Base-by-base conservation (phyloP, 2,329 filamentous ascomycete species). In the Monilinia polystroma region DNA sequence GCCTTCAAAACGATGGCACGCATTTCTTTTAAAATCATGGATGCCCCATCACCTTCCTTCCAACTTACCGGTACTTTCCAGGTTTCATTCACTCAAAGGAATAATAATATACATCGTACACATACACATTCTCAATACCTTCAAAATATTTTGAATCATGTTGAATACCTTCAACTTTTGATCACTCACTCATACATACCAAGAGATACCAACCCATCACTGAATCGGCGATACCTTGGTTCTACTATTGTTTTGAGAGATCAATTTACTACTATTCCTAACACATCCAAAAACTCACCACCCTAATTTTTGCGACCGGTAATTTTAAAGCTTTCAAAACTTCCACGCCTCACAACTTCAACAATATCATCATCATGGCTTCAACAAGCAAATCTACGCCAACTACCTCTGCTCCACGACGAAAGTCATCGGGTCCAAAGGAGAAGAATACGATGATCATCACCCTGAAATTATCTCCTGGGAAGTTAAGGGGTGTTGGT, bases 381-480 rank as follows among this genome's bases (percentile, higher is more conserved):
- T 68, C 74, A 54, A 63, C 70, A 58, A 68, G 60, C 53, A 75
- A 74, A 71, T 10, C 67, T 29, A 32, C 67, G n/a, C 23, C 55
- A 26, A 43, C 63, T 20, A 53, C 70, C 45, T 60, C 69, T 45
- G 53, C 49, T 56, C 67, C 69, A 55, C 70, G 72, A 68, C 71
- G 73, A 64, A 74, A 75, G 64, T 74, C 72, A 11, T 72, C 73
- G 65, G 55, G 29, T 20, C 32, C 35, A 2, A 66, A 53, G 41
- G 63, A 66, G 55, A 77, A 76, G 72, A 62, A 66, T 18, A 69
- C 68, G 45, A 73, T 81, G 62, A 67, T 87, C 68, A 76, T 88
- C 73, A 87, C 80, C 10, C 76, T 89, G 65, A 84, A 80, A 72
- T 79, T 88, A 59, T 73, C 82, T 29, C 77, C 85, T 53, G 75